Conservation (phyloP, 78 protist species). For the Mastigamoeba balamuthi region DNA sequence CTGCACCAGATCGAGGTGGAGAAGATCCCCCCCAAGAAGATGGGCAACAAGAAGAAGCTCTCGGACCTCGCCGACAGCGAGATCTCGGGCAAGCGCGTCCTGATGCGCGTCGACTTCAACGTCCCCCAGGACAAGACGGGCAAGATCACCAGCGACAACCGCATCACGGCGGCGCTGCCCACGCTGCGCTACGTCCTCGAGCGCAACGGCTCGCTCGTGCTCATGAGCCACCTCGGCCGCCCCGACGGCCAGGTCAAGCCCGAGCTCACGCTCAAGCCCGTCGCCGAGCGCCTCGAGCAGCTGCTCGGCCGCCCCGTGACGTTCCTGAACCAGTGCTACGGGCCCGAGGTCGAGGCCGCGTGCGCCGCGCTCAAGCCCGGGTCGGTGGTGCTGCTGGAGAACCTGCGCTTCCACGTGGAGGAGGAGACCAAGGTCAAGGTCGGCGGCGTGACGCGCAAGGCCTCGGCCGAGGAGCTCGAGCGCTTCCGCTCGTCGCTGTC, state of each 20-base stretch:
- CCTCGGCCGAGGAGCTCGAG: slow-evolving; percentile 58
- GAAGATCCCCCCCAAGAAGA: slow-evolving; percentile 29
- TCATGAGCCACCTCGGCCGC: slow-evolving; percentile 97
- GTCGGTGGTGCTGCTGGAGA: slow-evolving; percentile 88
- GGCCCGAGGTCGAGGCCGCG: slow-evolving; percentile 52
- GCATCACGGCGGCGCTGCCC: slow-evolving; percentile 92
- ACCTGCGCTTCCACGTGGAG: slow-evolving; percentile 94
- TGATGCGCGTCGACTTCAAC: slow-evolving; percentile 87
- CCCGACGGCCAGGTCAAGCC: slow-evolving; percentile 86
- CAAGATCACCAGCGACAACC: slow-evolving; percentile 49
- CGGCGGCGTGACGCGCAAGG: slow-evolving; percentile 55
- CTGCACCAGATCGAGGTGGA: slow-evolving; percentile 9
- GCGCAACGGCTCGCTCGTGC: slow-evolving; percentile 63
- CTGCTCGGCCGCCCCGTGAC: slow-evolving; percentile 47
- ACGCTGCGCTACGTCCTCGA: slow-evolving; percentile 67
- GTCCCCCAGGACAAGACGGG: slow-evolving; percentile 69
- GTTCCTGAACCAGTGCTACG: slow-evolving; percentile 84
- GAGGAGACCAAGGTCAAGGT: slow-evolving; percentile 78
- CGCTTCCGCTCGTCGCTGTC: slow-evolving; percentile 86
- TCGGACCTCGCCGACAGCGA: slow-evolving; percentile 36
- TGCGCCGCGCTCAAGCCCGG: slow-evolving; percentile 62
- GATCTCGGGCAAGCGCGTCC: slow-evolving; percentile 74
- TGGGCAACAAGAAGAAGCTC: slow-evolving; percentile 46
- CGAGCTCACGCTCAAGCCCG: slow-evolving; percentile 76
- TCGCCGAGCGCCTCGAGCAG: slow-evolving; percentile 55